Evolutionary conservation across 2,329 filamentous ascomycete species (phyloP).

Genomic region (Monosporascus sp.): DNA sequence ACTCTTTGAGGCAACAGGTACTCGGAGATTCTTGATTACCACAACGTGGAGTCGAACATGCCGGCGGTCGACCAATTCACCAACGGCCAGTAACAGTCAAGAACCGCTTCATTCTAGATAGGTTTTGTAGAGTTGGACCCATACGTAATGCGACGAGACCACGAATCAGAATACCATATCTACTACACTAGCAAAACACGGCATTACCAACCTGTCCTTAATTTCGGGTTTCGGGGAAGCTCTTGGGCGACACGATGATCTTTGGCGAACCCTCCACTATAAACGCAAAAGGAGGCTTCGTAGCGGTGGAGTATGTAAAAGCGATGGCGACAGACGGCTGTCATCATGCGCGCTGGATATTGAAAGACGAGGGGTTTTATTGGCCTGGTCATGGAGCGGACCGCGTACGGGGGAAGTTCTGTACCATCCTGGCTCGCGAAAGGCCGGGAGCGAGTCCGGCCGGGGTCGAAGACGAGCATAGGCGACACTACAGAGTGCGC

Average conservation of each 20-base stretch:
- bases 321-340: no score
- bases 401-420: no score
- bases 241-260: not conserved
- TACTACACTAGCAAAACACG: not conserved
- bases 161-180: not conserved
- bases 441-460: no score
- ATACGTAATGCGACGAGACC: not conserved
- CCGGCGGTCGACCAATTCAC: slow-evolving; percentile 35
- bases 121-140: not conserved
- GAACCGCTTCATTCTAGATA: not conserved
- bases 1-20: slow-evolving; percentile 58
- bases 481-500: no score
- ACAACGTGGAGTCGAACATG: slow-evolving; percentile 69
- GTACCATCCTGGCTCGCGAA: no score
- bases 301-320: no score
- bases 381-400: no score
- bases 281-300: no score
- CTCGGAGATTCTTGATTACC: slow-evolving; percentile 97
- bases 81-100: slow-evolving; percentile 30
- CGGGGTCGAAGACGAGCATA: no score
- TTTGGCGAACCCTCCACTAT: not conserved
- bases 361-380: no score
- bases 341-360: no score
- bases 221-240: not conserved
- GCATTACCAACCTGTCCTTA: not conserved